Evolutionary conservation across 2,329 filamentous ascomycete genomes (phyloP), one percentile per base, ranked within the genome.

Genomic region (Pseudogymnoascus sp.): DNA sequence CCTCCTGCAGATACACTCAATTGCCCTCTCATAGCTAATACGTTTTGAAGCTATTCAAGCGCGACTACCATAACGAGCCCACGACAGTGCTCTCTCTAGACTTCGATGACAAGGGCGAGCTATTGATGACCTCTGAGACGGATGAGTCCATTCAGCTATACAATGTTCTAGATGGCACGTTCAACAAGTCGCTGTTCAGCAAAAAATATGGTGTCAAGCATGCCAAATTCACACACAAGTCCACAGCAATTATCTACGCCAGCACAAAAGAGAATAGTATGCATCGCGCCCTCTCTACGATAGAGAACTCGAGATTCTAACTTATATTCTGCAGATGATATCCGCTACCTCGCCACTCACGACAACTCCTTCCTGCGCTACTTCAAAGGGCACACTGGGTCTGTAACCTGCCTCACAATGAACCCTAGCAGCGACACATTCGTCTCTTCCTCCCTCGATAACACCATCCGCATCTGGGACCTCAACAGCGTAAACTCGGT

Each of bases 171-270:
- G 92, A 96, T 68, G 95, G 95, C 4, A 89, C 90, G 65, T 88
- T 92, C 69, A 90, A 91, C 56, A 97, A 97, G 78, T 88, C 88
- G 65, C 82, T 97, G 56, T 86, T 96, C 61, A 96, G 90, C 77
- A 96, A 97, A 74, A 99, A 99, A 74, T 99, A 99, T 71, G 95
- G 95, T 65, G 92, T 91, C 16, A 95, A 96, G 74, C 83, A 97
- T 63, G 95, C 95, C 38, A 89, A 91, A 70, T 99, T 97, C 75
- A 96, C 93, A 0, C 95, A 97, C 74, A 90, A 93, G 65, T 87
- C 87, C 68, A 91, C 91, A 21, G 93, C 91, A 73, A 91, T 99
- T 72, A 87, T 99, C 65, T 97, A 97, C 72, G 93, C 95, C 61
- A 96, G 91, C 73, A 99, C 95, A 11, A 97, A 96, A 74, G 86